These are phyloP conservation scores for Amoebophrya sp. DNA, from an alignment of 169 alveolate species.

Conservation along the genomic window DNA sequence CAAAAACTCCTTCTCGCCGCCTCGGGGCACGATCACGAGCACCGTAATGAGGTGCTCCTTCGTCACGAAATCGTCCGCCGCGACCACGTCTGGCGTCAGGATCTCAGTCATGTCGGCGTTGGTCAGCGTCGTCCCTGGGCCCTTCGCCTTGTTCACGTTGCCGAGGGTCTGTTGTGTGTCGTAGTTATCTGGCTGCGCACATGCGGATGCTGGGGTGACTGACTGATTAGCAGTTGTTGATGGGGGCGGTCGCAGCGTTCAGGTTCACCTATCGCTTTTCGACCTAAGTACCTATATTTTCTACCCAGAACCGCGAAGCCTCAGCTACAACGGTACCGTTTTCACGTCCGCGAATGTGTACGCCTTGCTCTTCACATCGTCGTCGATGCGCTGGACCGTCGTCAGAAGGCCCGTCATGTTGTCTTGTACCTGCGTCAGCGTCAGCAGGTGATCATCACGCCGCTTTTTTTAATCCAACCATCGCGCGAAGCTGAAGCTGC, in stretches of 20 bases:
- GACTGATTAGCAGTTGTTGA: not conserved
- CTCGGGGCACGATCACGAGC: conserved; percentile 46
- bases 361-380: conserved; percentile 39
- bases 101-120: not conserved
- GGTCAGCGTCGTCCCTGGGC: not conserved
- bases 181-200: not conserved
- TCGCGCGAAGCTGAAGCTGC: too few species aligned
- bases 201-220: not conserved
- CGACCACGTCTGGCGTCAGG: conserved; percentile 47
- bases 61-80: conserved; percentile 39
- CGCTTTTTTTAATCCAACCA: too few species aligned
- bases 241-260: not conserved
- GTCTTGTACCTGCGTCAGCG: conserved; percentile 21
- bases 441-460: not conserved
- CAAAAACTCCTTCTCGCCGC: conserved; percentile 37
- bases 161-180: not conserved
- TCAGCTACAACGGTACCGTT: conserved; percentile 4
- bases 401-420: conserved; percentile 36
- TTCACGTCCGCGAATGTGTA: conserved; percentile 39
- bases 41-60: conserved; percentile 50
- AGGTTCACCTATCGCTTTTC: not conserved
- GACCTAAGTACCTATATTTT: not conserved
- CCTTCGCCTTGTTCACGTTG: not conserved
- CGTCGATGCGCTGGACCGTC: conserved; percentile 36
- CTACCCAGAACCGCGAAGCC: not conserved